Evolutionary conservation across 2,329 filamentous ascomycete genomes (phyloP), one percentile per base, ranked within the genome.

Genomic region (Trichoderma citrinoviride): DNA sequence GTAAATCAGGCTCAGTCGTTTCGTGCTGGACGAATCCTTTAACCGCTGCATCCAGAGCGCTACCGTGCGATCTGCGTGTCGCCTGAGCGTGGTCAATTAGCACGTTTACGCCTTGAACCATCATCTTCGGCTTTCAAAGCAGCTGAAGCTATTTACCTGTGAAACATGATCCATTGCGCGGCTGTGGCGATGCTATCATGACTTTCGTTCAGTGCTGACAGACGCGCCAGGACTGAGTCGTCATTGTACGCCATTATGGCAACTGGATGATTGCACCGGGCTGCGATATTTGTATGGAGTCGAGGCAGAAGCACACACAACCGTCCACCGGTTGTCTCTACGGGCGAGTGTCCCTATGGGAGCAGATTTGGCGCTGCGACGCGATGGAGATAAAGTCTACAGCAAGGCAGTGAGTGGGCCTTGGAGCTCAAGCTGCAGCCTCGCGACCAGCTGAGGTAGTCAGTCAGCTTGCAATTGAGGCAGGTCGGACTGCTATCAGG

Each of bases 111-210:
- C 17, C 12, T n/a, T 19, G 61, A 43, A 23, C 21, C n/a, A n/a
- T n/a, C n/a, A n/a, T n/a, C n/a, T n/a, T n/a, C n/a, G n/a, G 41
- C 67, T 7, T 12, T n/a, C 17, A 15, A 8, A 21, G 40, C 67
- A 57, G 68, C 27, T 21, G 3, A n/a, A 46, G 15, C 7, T 19
- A 50, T 63, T 55, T 87, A 96, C 93, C 93, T 90, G 80, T 99
- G 94, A 77, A 99, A 99, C 90, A 99, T 96, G 67, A 99, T 95
- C 96, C 96, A 99, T 87, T 98, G 94, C 65, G 95, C 93, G 68
- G 96, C 93, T 41, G 92, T 94, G 67, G 96, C 87, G 74, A 99
- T 98, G 79, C 93, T 96, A 76, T 99, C 95, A 77, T 99, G 94
- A 12, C 93, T 96, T 79, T 99, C 96, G 78, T 97, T 97, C 68